phyloP scores from a whole-genome alignment of 306 rosid species.

The Rosa chinensis region DNA sequence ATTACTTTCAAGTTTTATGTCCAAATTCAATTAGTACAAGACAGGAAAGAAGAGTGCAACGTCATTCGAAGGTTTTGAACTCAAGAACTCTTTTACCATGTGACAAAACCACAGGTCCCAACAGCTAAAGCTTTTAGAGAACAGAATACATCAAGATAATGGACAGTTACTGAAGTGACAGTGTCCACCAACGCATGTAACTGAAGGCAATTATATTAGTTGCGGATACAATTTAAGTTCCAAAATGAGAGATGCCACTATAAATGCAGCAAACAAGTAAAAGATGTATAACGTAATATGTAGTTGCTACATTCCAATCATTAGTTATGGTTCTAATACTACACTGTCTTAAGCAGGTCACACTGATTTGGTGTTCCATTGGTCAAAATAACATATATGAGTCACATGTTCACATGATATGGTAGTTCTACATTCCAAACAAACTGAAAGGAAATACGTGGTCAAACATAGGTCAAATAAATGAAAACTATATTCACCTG shows the following conservation, averaged over 20 bases:
- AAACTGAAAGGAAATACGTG: not conserved
- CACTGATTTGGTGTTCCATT: not conserved
- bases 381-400: conserved; percentile 5
- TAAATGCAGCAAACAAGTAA: not conserved
- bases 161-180: not conserved
- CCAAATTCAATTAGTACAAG: not conserved
- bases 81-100: not conserved
- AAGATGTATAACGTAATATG: too few relatives aligned
- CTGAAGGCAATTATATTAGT: not conserved
- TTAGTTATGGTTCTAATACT: not conserved
- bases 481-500: conserved; percentile 44
- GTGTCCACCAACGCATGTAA: not conserved
- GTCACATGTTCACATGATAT: not conserved
- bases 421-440: not conserved
- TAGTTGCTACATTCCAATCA: not conserved
- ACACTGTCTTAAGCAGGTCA: not conserved
- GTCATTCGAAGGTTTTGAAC: not conserved
- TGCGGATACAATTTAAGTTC: not conserved
- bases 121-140: not conserved
- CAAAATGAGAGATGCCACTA: not conserved
- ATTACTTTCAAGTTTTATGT: not conserved
- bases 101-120: not conserved
- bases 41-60: not conserved
- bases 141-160: not conserved
- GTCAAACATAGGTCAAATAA: conserved; percentile 12